Conservation (phyloP, 805 yeast species). For the Saccharomyces paradoxus region DNA sequence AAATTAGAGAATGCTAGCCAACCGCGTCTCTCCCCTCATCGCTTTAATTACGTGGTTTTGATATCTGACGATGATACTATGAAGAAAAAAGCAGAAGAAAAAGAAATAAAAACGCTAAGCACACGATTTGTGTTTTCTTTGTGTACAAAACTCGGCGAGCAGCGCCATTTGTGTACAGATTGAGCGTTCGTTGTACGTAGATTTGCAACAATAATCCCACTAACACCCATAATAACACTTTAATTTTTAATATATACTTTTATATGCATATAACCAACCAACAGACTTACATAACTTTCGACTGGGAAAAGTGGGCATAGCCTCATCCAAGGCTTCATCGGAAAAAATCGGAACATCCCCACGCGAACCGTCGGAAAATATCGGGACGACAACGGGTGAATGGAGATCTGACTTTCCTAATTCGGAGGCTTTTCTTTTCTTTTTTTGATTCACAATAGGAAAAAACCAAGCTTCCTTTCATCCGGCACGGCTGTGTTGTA, state of each 20-base stretch:
- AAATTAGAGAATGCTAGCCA: slow-evolving; percentile 2
- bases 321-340: background rate
- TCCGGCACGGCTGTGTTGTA: background rate
- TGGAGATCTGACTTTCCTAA: background rate
- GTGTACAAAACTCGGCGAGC: slow-evolving; percentile 22
- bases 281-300: background rate
- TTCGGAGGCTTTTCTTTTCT: background rate
- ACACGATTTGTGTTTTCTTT: slow-evolving; percentile 30
- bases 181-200: background rate
- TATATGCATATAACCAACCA: background rate
- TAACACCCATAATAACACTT: background rate
- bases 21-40: background rate
- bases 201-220: background rate
- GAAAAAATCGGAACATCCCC: background rate
- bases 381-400: background rate
- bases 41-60: slow-evolving; percentile 50
- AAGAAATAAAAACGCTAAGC: slow-evolving; percentile 26
- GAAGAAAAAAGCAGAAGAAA: slow-evolving; percentile 47
- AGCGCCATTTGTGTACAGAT: slow-evolving; percentile 18
- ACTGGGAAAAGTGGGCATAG: background rate
- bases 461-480: background rate
- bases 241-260: background rate
- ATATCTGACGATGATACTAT: slow-evolving; percentile 70
- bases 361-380: background rate
- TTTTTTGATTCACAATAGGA: background rate